A percentile compares a stretch with the other conserved stretches of the same genome.
Conservation (phyloP, 208 protist genomes). For the Trichomonas vaginalis region DNA sequence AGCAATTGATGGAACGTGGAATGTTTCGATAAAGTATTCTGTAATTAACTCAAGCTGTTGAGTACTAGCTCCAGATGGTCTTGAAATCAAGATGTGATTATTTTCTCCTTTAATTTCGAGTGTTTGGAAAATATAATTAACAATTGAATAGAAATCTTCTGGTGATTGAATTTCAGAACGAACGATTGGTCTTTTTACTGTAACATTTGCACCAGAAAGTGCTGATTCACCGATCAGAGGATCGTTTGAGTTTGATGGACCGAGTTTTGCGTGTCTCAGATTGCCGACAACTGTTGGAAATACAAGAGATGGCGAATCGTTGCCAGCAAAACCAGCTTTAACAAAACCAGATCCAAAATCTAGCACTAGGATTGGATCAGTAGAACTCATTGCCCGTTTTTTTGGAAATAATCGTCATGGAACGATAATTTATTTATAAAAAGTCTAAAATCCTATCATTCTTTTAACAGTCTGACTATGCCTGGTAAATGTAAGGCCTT, state of each 20-base stretch:
- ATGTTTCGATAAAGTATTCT: neutral
- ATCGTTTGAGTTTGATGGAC: neutral
- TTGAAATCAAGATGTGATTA: neutral
- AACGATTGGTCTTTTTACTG: neutral
- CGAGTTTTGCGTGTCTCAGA: neutral
- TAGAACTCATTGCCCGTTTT: no score
- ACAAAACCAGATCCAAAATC: slow-evolving; percentile 59
- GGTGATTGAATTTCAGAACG: neutral
- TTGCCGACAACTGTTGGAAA: slow-evolving; percentile 27
- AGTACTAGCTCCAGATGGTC: neutral
- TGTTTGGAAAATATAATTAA: neutral
- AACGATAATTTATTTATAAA: no score
- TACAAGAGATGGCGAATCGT: slow-evolving; percentile 36
- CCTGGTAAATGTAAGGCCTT: no score
- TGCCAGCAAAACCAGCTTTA: slow-evolving; percentile 79
- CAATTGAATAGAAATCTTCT: neutral
- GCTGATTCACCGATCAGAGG: neutral
- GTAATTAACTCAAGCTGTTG: neutral
- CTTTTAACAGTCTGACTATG: no score
- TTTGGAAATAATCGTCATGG: no score
- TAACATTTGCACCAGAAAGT: neutral
- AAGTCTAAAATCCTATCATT: no score
- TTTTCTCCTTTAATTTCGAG: neutral
- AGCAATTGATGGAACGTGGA: neutral
- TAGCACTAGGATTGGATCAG: slow-evolving; percentile 54